Evolutionary conservation across 2,329 filamentous ascomycete genomes (phyloP).

Genomic region (Beauveria scarabaeidicola): DNA sequence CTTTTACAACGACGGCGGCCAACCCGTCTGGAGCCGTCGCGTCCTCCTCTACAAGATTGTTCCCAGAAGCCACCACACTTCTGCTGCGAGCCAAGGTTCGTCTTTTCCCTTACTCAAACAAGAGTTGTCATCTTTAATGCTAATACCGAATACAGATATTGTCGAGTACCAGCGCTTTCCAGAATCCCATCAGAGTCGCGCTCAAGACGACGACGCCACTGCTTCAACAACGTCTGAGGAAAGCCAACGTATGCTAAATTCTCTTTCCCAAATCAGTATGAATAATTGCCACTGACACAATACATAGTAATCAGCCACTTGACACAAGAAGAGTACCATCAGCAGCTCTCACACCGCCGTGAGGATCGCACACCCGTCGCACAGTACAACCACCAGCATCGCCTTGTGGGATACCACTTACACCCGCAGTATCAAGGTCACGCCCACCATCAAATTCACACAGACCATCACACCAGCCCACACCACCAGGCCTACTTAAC

Average conservation of each 20-base stretch:
- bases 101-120: neutral
- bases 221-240: neutral
- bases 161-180: neutral
- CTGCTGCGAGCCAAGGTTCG: conserved; percentile 15
- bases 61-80: conserved; percentile 20
- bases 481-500: neutral
- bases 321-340: neutral
- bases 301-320: neutral
- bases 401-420: neutral
- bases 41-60: conserved; percentile 25
- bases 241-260: neutral
- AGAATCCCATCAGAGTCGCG: neutral
- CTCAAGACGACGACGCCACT: neutral
- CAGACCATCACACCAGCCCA: neutral
- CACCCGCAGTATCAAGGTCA: conserved; percentile 1
- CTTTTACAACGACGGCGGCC: conserved; percentile 36
- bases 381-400: neutral
- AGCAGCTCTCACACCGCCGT: neutral
- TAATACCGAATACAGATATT: neutral
- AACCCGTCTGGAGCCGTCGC: conserved; percentile 38
- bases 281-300: neutral
- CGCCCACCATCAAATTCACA: neutral
- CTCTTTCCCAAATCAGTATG: no score
- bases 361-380: neutral
- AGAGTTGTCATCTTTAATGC: neutral